These are phyloP conservation scores for Vitis hybrid DNA, from an alignment of 177 flowering plant genomes.

Conservation along the genomic window DNA sequence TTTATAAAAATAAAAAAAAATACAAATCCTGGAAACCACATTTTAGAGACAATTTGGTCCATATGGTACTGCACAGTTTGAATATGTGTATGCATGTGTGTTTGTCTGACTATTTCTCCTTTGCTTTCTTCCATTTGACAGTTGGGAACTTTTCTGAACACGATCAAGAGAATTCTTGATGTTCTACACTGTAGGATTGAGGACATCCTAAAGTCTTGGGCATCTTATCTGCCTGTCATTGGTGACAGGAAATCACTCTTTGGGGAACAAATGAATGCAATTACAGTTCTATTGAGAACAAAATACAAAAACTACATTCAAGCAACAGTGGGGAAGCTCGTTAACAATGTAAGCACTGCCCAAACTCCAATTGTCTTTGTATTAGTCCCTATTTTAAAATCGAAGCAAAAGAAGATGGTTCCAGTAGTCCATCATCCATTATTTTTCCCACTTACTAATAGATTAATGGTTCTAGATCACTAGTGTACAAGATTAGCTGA, in stretches of 20 bases:
- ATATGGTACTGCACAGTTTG: not conserved
- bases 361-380: not conserved
- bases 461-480: no score
- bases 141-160: slow-evolving; percentile 82
- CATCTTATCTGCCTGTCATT: slow-evolving; percentile 60
- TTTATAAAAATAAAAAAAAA: not conserved
- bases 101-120: slow-evolving; percentile 1
- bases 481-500: no score
- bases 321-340: slow-evolving; percentile 79
- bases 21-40: not conserved
- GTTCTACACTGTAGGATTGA: slow-evolving; percentile 77
- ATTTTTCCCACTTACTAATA: no score
- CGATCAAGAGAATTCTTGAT: slow-evolving; percentile 88
- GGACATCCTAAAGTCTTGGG: slow-evolving; percentile 78
- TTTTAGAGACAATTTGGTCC: not conserved
- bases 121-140: slow-evolving; percentile 23
- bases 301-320: slow-evolving; percentile 90
- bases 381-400: not conserved
- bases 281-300: slow-evolving; percentile 78
- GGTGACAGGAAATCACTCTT: slow-evolving; percentile 62
- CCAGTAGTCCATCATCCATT: no score
- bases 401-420: not conserved
- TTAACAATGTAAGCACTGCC: slow-evolving; percentile 61
- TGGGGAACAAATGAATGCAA: slow-evolving; percentile 89
- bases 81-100: not conserved